These are phyloP conservation scores for Rosa chinensis DNA, from an alignment of 306 rosid species.

Conservation along the genomic window DNA sequence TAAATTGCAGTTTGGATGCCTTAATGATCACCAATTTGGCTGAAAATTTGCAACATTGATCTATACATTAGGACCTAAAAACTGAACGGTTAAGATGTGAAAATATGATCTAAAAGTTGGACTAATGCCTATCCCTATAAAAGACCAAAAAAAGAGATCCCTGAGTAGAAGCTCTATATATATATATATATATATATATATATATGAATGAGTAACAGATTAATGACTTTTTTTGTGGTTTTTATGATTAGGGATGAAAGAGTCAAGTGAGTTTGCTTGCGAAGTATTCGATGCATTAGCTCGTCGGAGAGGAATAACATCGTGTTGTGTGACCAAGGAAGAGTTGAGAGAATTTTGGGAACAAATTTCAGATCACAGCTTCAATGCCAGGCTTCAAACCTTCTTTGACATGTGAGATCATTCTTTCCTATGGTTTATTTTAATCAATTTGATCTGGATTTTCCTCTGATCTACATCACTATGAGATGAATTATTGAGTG, in stretches of 20 bases:
- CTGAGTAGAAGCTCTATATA: too few relatives aligned
- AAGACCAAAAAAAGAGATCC: too few relatives aligned
- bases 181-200: too few relatives aligned
- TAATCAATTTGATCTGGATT: background rate
- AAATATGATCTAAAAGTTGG: too few relatives aligned
- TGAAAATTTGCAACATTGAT: too few relatives aligned
- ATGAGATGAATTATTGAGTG: background rate
- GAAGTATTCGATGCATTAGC: conserved; percentile 80
- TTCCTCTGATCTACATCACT: background rate
- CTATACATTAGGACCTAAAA: too few relatives aligned
- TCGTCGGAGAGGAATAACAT: conserved; percentile 69
- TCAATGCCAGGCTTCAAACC: conserved; percentile 85
- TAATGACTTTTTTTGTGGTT: background rate
- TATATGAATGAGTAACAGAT: too few relatives aligned
- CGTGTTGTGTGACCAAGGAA: conserved; percentile 53
- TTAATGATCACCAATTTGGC: too few relatives aligned
- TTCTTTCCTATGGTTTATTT: background rate
- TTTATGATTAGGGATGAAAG: conserved; percentile 53
- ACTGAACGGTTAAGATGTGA: too few relatives aligned
- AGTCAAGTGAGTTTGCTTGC: conserved; percentile 71
- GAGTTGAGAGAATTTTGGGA: conserved; percentile 83
- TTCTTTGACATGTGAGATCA: conserved; percentile 87
- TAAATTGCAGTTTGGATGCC: too few relatives aligned
- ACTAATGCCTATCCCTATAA: too few relatives aligned
- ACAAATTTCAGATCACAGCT: conserved; percentile 75